These are phyloP conservation scores for Parathielavia hyrcaniae DNA, from an alignment of 495 filamentous ascomycete species.

Conservation along the genomic window DNA sequence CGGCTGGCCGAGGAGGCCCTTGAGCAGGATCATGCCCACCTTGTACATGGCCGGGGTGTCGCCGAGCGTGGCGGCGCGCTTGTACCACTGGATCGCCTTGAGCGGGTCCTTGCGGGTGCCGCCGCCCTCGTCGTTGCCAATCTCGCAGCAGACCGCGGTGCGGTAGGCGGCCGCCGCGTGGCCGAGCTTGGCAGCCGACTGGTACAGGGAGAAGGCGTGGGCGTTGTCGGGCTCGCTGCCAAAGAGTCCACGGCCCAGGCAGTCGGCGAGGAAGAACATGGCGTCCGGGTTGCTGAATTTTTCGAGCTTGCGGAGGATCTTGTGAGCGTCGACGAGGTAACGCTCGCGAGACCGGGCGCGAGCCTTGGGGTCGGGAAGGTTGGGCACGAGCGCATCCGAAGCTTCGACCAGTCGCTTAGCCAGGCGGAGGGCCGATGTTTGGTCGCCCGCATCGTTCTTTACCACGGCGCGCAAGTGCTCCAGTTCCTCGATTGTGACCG, in stretches of 20 bases:
- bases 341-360: slow-evolving; percentile 72
- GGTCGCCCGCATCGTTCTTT: slow-evolving; percentile 64
- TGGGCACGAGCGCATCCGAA: slow-evolving; percentile 63
- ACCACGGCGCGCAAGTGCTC: slow-evolving; percentile 62
- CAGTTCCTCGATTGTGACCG: slow-evolving; percentile 73
- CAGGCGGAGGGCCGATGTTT: slow-evolving; percentile 60
- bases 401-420: slow-evolving; percentile 88
- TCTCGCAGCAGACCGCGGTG: slow-evolving; percentile 94
- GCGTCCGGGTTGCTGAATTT: slow-evolving; percentile 63
- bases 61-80: slow-evolving; percentile 80
- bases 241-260: slow-evolving; percentile 65
- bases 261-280: slow-evolving; percentile 91
- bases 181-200: slow-evolving; percentile 82
- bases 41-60: slow-evolving; percentile 97
- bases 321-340: slow-evolving; percentile 79
- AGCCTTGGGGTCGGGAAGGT: slow-evolving; percentile 66
- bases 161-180: slow-evolving; percentile 85
- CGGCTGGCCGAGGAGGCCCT: slow-evolving; percentile 88
- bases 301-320: slow-evolving; percentile 81
- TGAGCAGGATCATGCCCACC: slow-evolving; percentile 89
- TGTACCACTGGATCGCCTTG: slow-evolving; percentile 97
- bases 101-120: slow-evolving; percentile 83
- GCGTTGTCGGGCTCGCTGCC: slow-evolving; percentile 68
- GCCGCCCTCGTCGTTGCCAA: slow-evolving; percentile 88
- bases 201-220: slow-evolving; percentile 87